phyloP scores from a whole-genome alignment of 352 stramenopile genomes.

The Globisporangium heterothallicum region DNA sequence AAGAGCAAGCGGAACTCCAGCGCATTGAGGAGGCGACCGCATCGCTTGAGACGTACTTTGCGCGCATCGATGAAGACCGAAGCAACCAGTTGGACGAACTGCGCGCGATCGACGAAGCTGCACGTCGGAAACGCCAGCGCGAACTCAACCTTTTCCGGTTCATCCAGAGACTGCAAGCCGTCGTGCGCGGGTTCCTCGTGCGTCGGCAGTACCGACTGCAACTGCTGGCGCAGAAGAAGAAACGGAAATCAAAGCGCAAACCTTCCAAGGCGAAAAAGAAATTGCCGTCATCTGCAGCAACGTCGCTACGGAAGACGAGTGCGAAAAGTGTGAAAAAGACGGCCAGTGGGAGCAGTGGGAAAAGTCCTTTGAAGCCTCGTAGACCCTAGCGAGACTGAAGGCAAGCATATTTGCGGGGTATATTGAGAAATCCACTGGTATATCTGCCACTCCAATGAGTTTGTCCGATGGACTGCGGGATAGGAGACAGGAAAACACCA shows the following conservation, averaged over 20 bases:
- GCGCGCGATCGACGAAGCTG: constrained; percentile 23
- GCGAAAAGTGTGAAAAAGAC: too few relatives aligned
- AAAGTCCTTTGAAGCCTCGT: too few relatives aligned
- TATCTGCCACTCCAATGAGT: too few relatives aligned
- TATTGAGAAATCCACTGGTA: too few relatives aligned
- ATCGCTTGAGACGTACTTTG: constrained; percentile 36
- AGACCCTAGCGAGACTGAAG: too few relatives aligned
- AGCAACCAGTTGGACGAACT: constrained; percentile 46
- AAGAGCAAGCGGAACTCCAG: constrained; percentile 23
- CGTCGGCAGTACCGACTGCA: constrained; percentile 24
- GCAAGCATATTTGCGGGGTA: too few relatives aligned
- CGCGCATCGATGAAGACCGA: constrained; percentile 49
- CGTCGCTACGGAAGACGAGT: too few relatives aligned
- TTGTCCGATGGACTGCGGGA: too few relatives aligned
- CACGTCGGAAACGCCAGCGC: constrained; percentile 23
- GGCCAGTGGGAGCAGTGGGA: too few relatives aligned
- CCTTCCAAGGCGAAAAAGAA: too few relatives aligned
- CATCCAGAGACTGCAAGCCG: constrained; percentile 46
- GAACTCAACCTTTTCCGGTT: constrained; percentile 50
- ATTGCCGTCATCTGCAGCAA: too few relatives aligned
- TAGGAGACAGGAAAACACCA: neutral
- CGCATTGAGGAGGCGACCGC: constrained; percentile 25
- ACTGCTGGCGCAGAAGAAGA: constrained; percentile 18
- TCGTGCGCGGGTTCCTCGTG: constrained; percentile 55
- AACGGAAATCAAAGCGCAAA: constrained; percentile 19